phyloP scores from a whole-genome alignment of 345 rosid genomes.

The Heritiera littoralis region DNA sequence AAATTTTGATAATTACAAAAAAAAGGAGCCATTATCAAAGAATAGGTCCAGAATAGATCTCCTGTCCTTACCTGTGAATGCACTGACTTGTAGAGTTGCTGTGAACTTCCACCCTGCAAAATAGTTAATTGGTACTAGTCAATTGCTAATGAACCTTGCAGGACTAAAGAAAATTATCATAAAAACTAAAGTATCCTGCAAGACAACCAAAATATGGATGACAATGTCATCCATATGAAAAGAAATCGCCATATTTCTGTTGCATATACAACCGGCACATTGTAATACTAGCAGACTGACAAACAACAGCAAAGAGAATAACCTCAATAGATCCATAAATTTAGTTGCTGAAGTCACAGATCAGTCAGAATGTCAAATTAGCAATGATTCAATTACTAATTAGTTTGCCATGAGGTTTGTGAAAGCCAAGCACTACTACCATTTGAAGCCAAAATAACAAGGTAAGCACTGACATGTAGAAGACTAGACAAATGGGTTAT shows the following conservation, averaged over 20 bases:
- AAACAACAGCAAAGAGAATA: not conserved
- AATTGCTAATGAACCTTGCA: constrained; percentile 1
- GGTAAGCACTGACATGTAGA: not conserved
- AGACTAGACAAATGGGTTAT: not conserved
- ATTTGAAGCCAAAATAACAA: not conserved
- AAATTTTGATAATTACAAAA: not conserved
- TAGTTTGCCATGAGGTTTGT: not conserved
- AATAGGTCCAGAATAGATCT: not conserved
- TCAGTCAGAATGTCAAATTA: not conserved
- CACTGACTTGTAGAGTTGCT: constrained; percentile 80
- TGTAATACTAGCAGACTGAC: too few relatives aligned
- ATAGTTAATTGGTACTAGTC: not conserved
- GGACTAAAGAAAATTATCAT: not conserved
- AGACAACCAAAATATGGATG: not conserved
- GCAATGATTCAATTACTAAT: not conserved
- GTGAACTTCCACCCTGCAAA: constrained; percentile 85
- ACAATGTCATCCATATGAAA: not conserved
- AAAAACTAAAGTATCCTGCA: constrained; percentile 2
- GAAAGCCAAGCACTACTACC: not conserved
- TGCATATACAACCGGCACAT: too few relatives aligned
- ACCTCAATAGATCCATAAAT: not conserved
- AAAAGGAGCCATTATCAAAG: not conserved
- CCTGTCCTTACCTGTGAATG: constrained; percentile 78
- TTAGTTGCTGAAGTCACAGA: not conserved
- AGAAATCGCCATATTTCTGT: not conserved